A percentile compares a stretch with the other conserved stretches of the same genome.
phyloP scores from a whole-genome alignment of 305 asterid species.

The Caryopteris hybrid region DNA sequence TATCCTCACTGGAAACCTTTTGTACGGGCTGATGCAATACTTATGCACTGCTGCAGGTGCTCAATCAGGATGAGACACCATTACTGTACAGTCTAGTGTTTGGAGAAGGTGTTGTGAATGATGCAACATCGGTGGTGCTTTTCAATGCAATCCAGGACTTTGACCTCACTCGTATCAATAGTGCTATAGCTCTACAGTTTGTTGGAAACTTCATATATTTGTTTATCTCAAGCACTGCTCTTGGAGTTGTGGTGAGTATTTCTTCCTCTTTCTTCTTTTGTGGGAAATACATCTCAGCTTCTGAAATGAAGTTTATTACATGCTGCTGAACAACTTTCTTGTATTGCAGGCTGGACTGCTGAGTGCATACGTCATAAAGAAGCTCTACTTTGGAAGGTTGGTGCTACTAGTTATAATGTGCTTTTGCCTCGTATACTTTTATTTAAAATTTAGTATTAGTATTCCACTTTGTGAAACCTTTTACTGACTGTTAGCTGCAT shows the following conservation, averaged over 20 bases:
- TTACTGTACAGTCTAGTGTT: conserved; percentile 56
- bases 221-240: conserved; percentile 46
- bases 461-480: neutral
- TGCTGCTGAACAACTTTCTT: conserved; percentile 13
- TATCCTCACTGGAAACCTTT: neutral
- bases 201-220: conserved; percentile 52
- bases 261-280: neutral
- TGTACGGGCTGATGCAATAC: neutral
- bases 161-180: conserved; percentile 44
- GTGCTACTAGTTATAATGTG: conserved; percentile 5
- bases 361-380: conserved; percentile 67
- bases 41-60: conserved; percentile 39
- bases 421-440: neutral
- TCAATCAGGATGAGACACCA: conserved; percentile 62
- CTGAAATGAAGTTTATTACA: neutral
- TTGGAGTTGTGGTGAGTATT: conserved; percentile 51
- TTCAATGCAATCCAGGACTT: conserved; percentile 65
- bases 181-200: conserved; percentile 35
- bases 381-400: conserved; percentile 73
- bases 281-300: neutral
- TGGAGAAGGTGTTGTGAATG: conserved; percentile 67
- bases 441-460: neutral
- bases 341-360: conserved; percentile 55
- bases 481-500: neutral
- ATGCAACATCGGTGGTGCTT: conserved; percentile 69